Conservation (phyloP, 306 rosid genomes). For the Adenanthera pavonina region DNA sequence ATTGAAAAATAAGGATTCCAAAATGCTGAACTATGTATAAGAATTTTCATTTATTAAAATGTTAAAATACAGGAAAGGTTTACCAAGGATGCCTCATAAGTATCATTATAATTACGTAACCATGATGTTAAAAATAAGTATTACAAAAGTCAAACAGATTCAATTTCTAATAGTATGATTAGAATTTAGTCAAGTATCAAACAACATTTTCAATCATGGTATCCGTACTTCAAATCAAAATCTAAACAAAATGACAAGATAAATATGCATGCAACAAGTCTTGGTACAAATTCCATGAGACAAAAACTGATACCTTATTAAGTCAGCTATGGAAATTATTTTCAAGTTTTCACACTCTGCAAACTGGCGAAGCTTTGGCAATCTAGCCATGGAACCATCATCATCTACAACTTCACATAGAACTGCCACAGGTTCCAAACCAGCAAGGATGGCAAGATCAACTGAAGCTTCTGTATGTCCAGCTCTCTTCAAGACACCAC, state of each 20-base stretch:
- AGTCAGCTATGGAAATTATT: slow-evolving; percentile 89
- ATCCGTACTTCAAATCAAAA: slow-evolving; percentile 26
- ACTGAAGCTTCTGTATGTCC: slow-evolving; percentile 98
- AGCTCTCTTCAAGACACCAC: slow-evolving; percentile 96
- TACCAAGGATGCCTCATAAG: neutral
- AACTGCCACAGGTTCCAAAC: slow-evolving; percentile 77
- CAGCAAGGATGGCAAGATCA: slow-evolving; percentile 89
- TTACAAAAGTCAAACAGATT: slow-evolving; percentile 19
- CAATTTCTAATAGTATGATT: slow-evolving; percentile 2
- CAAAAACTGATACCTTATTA: slow-evolving; percentile 66
- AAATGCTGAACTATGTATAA: neutral
- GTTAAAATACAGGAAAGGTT: neutral
- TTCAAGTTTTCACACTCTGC: slow-evolving; percentile 77
- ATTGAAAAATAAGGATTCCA: neutral
- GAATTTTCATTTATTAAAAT: neutral
- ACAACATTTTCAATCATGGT: neutral
- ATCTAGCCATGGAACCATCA: slow-evolving; percentile 98
- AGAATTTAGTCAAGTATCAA: neutral
- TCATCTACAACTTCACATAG: slow-evolving; percentile 96
- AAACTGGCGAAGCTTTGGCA: slow-evolving; percentile 86
- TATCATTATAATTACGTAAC: neutral
- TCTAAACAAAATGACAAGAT: slow-evolving; percentile 18
- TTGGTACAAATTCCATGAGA: slow-evolving; percentile 14
- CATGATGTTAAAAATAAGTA: slow-evolving; percentile 4
- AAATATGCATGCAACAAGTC: slow-evolving; percentile 10